A percentile compares a stretch with the other conserved stretches of the same genome.
Conservation (phyloP, 306 rosid species). For the Lathyrus tuberosus region DNA sequence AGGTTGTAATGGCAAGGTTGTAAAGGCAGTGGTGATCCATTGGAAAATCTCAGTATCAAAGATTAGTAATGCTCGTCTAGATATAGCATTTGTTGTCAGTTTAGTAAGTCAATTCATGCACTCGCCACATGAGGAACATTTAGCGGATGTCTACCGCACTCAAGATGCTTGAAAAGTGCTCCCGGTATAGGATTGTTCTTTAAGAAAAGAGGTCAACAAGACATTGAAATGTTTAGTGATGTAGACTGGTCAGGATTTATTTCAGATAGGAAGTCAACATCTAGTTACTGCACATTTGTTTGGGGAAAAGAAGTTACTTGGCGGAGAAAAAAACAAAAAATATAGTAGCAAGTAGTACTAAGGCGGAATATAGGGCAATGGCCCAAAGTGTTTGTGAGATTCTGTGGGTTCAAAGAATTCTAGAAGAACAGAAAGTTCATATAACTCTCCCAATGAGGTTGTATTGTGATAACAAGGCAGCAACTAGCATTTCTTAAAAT, state of each 20-base stretch:
- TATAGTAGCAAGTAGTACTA: too few relatives aligned
- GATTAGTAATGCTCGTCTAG: neutral
- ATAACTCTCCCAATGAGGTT: neutral
- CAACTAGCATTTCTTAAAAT: neutral
- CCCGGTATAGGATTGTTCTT: neutral
- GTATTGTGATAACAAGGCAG: neutral
- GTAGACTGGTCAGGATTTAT: neutral
- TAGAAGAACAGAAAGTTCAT: neutral
- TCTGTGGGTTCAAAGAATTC: neutral
- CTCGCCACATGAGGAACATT: neutral
- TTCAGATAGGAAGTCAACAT: neutral
- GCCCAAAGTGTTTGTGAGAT: neutral
- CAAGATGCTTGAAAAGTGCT: neutral
- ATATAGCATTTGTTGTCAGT: neutral
- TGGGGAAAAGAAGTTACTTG: too few relatives aligned
- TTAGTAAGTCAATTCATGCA: neutral
- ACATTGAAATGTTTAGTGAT: neutral
- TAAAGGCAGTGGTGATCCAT: too few relatives aligned
- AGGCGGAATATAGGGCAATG: neutral
- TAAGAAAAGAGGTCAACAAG: neutral
- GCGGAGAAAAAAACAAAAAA: too few relatives aligned
- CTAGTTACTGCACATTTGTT: neutral
- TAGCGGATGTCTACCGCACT: neutral
- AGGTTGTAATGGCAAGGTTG: too few relatives aligned
- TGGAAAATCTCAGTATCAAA: neutral